These are phyloP conservation scores for Fusarium solani-melongenae DNA, from an alignment of 2,329 filamentous ascomycete genomes.

Conservation along the genomic window DNA sequence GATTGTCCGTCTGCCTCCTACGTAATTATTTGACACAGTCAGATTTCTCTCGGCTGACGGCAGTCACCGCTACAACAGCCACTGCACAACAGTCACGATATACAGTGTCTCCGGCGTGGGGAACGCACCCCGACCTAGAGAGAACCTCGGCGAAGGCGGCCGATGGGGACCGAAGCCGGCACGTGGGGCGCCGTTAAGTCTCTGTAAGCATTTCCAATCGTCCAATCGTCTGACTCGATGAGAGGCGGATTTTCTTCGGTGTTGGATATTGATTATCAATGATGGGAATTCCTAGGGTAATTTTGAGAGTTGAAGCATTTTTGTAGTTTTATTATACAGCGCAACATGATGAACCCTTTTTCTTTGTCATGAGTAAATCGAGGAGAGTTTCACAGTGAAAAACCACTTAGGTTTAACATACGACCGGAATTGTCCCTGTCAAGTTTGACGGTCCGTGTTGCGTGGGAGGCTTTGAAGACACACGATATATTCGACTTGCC, in stretches of 20 bases:
- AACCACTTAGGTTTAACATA: too few species aligned
- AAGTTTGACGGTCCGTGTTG: background rate
- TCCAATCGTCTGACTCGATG: slow-evolving; percentile 25
- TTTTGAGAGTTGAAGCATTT: background rate
- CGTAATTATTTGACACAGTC: background rate
- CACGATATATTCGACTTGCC: background rate
- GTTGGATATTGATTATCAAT: background rate
- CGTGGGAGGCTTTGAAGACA: background rate
- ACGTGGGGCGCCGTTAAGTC: slow-evolving; percentile 25
- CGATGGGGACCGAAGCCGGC: slow-evolving; percentile 21
- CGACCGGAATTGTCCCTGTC: background rate
- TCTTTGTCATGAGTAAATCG: background rate
- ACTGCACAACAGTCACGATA: background rate
- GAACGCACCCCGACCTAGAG: background rate
- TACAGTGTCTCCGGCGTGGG: background rate
- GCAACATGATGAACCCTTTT: background rate
- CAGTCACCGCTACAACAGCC: background rate
- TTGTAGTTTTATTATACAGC: background rate
- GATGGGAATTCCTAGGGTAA: background rate
- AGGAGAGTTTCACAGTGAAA: background rate
- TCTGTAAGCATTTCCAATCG: slow-evolving; percentile 39
- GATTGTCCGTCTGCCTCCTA: slow-evolving; percentile 10
- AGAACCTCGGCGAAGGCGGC: slow-evolving; percentile 39
- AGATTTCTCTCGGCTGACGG: background rate
- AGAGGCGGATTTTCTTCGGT: background rate